phyloP scores from a whole-genome alignment of 495 filamentous ascomycete genomes.

The Xylaria grammica region DNA sequence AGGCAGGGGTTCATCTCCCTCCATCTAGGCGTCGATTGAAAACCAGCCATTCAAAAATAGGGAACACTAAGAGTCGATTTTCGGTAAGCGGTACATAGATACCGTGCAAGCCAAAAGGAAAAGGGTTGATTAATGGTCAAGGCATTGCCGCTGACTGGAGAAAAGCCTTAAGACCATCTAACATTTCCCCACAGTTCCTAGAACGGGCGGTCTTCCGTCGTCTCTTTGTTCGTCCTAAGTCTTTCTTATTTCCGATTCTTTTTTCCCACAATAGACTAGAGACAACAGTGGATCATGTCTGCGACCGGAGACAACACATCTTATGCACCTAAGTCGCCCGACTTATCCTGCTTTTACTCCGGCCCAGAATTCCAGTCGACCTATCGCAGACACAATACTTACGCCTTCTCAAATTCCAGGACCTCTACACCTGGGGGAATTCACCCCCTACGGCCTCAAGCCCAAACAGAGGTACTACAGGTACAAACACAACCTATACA shows the following conservation, averaged over 20 bases:
- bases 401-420: constrained; percentile 27
- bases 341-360: constrained; percentile 58
- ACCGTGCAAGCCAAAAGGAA: not conserved
- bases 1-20: constrained; percentile 5
- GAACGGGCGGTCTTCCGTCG: constrained; percentile 17
- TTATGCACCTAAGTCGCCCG: constrained; percentile 62
- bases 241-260: constrained; percentile 5
- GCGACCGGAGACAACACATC: constrained; percentile 41
- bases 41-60: constrained; percentile 9
- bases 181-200: constrained; percentile 14
- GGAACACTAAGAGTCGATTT: not conserved
- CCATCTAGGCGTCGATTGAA: not conserved
- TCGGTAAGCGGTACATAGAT: not conserved
- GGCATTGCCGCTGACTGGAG: not conserved
- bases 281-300: constrained; percentile 42
- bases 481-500: constrained; percentile 15
- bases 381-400: not conserved
- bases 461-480: constrained; percentile 50
- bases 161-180: constrained; percentile 13
- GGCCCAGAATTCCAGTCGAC: constrained; percentile 20
- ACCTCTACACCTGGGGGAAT: constrained; percentile 22
- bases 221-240: constrained; percentile 11
- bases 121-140: not conserved
- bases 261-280: constrained; percentile 12
- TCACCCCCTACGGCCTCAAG: constrained; percentile 57